A percentile compares a stretch with the other conserved stretches of the same genome.
Conservation (phyloP, 768 basidiomycete genomes). For the Postia placenta region DNA sequence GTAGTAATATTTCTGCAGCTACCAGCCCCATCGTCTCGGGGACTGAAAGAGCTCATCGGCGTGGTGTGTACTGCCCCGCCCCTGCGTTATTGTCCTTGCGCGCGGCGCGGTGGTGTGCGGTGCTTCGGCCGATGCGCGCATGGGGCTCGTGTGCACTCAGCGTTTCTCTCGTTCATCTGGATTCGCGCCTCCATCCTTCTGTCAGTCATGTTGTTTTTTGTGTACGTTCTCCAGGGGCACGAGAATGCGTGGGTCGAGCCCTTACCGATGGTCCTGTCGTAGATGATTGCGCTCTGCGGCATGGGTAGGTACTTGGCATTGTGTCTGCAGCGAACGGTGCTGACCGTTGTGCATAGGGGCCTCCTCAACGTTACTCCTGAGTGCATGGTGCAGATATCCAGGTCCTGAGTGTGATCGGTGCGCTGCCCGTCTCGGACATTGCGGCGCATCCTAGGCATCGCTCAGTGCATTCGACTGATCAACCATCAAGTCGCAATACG, state of each 20-base stretch:
- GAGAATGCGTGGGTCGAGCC: slow-evolving; percentile 19
- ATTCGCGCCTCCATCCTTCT: slow-evolving; percentile 71
- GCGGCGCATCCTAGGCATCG: too few relatives aligned
- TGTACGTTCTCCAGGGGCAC: slow-evolving; percentile 65
- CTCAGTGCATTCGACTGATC: too few relatives aligned
- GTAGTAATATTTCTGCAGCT: too few relatives aligned
- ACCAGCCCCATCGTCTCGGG: too few relatives aligned
- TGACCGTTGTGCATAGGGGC: slow-evolving; percentile 26
- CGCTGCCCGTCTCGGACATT: too few relatives aligned
- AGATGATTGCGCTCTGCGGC: slow-evolving; percentile 76
- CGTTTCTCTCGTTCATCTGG: slow-evolving; percentile 73
- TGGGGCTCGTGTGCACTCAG: slow-evolving; percentile 61
- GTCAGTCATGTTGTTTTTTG: slow-evolving; percentile 74
- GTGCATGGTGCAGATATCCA: slow-evolving; percentile 78
- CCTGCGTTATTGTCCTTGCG: slow-evolving; percentile 13
- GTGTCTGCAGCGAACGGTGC: background rate
- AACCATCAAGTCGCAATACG: too few relatives aligned
- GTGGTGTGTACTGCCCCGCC: slow-evolving; percentile 31
- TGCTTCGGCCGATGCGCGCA: background rate
- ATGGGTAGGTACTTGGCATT: slow-evolving; percentile 61
- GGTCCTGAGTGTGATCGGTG: slow-evolving; percentile 8
- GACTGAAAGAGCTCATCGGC: slow-evolving; percentile 72
- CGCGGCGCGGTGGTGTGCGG: background rate
- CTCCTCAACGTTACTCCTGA: slow-evolving; percentile 78
- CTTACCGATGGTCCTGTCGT: background rate